Evolutionary conservation across 1,139 yeast species (phyloP), one percentile per base, ranked within the genome.

Genomic region (Candida tetrigidarum): DNA sequence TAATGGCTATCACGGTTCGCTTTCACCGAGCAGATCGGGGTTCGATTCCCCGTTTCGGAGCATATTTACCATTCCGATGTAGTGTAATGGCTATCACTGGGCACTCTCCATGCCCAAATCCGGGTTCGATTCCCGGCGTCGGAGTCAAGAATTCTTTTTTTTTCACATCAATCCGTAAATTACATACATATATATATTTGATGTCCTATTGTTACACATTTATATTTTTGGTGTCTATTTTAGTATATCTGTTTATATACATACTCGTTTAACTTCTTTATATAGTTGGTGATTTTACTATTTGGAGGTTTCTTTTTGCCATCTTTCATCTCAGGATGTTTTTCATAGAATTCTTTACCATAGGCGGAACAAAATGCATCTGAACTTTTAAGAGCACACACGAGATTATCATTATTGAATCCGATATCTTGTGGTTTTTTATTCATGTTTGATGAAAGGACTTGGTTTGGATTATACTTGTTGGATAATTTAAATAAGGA

Each of bases 1-100:
- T 81, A 81, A 80, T 83, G 86, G 86, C 81, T 81, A 81, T 82
- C 86, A 81, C 85, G 83, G 84, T 80, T 76, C 85, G 84, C 85
- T 81, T 80, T 81, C 86, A 81, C 86, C 84, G 85, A 77, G 84
- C 84, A 80, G 75, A 77, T 83, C 86, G 81, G 86, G 85, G 86
- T 81, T 81, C 86, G 83, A 81, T 83, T 80, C 86, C 86, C 86
- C 81, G 86, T 75, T 80, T 79, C 84, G 86, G 85, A 81, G 78
- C 47, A 48, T 51, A 44, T 53, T 23, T n/a, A n/a, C n/a, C n/a
- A n/a, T n/a, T 29, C 33, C 33, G 19, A 29, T 29, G 22, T 30
- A 30, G 34, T 30, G 34, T 30, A 30, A 11, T 16, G 34, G 34
- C 22, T 30, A 30, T 30, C 34, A 30, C 34, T 30, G n/a, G 22